These are phyloP conservation scores for Neonectria punicea DNA, from an alignment of 2,329 filamentous ascomycete species.

Conservation along the genomic window DNA sequence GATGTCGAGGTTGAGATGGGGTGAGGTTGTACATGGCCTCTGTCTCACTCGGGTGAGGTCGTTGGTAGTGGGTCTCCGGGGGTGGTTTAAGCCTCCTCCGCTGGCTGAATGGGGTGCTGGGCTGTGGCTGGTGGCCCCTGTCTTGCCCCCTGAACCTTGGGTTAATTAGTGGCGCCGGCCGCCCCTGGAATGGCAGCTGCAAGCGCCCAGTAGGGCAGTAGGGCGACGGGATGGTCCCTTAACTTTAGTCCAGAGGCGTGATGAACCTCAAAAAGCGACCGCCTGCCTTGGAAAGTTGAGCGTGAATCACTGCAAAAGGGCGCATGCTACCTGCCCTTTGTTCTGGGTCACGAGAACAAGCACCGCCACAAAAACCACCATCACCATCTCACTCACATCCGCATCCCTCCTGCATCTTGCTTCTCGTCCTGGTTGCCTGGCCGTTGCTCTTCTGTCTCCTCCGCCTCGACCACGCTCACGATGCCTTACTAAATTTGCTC, in stretches of 20 bases:
- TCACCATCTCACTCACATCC: neutral
- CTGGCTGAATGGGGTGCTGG: slow-evolving; percentile 1
- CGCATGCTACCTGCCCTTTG: too few relatives aligned
- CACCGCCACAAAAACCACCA: neutral
- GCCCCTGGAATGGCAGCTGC: neutral
- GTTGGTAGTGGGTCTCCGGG: slow-evolving; percentile 23
- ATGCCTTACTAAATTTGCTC: neutral
- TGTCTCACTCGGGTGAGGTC: slow-evolving; percentile 4
- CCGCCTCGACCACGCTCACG: slow-evolving; percentile 5
- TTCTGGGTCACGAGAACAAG: neutral
- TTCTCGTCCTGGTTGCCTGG: slow-evolving; percentile 10
- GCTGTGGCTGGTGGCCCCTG: slow-evolving; percentile 29
- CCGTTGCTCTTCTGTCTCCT: slow-evolving; percentile 2
- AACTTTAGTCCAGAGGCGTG: neutral
- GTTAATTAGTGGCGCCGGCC: neutral
- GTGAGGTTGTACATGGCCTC: neutral
- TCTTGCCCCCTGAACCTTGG: neutral
- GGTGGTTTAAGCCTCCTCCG: slow-evolving; percentile 20
- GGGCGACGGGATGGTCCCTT: too few relatives aligned
- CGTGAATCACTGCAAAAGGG: slow-evolving; percentile 1
- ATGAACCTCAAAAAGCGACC: neutral
- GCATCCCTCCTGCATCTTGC: neutral
- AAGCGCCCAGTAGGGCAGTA: neutral
- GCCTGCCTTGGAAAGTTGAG: neutral
- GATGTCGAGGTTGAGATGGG: slow-evolving; percentile 6